Base-by-base conservation (phyloP, 129 eudicot genomes). In the Cynara cardunculus region DNA sequence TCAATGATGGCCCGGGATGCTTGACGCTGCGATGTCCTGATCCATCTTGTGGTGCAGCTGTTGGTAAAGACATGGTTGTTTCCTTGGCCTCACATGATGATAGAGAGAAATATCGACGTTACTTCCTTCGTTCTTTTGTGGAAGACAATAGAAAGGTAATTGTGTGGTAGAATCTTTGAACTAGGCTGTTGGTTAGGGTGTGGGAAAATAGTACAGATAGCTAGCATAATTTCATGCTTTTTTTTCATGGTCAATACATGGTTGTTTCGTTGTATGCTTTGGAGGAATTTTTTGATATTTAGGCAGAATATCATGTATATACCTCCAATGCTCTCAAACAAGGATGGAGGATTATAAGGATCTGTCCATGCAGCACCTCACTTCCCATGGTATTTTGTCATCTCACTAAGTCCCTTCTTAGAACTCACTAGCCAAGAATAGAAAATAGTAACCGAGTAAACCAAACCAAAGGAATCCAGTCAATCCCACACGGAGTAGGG, bases 1-100 rank as follows among this genome's bases (percentile, higher is more conserved):
- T 94, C 25, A 94, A 89, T 85, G 98, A 89, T 86, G 98, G 98
- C 59, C 98, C 98, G 34, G 98, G 98, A 79, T 94, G 98, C 86
- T 88, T 94, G 84, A 90, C 78, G 90, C 86, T 94, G 85, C 89
- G 98, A 65, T 94, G 98, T 81, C 98, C 98, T 78, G 98, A 91
- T 87, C 98, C 98, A 78, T 92, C 97, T 69, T 94, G 98, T 83
- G 59, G 85, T 75, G 96, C 97, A 76, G 97, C 96, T 83, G 87
- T 94, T 77, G 96, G 98, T 82, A 96, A 90, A 81, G 97, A 90
- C 86, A 94, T 94, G 97, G 86, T 92, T 80, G 82, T 84, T 73
- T 12, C 72, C 31, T 82, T 89, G 87, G 92, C 87, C 69, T 76
- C 87, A 13, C 77, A 56, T n/a, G 92, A 89, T 71, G 97, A 92